phyloP scores from a whole-genome alignment of 164 flowering plant species.

The Pachysandra terminalis region DNA sequence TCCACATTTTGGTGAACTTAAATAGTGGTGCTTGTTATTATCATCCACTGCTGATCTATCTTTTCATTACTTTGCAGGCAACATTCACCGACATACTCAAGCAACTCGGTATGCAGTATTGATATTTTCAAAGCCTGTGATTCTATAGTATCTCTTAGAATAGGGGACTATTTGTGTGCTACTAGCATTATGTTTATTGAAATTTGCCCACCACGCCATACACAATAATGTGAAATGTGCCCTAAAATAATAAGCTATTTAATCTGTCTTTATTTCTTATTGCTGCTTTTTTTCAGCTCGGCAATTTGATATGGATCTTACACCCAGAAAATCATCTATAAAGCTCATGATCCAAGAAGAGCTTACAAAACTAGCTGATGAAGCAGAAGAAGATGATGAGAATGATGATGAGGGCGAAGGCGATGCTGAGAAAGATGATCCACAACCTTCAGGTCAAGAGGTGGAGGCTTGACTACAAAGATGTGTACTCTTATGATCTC shows the following conservation, averaged over 20 bases:
- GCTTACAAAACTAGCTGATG: conserved; percentile 84
- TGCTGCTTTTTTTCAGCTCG: conserved; percentile 38
- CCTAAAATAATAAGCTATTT: not conserved
- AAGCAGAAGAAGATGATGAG: conserved; percentile 66
- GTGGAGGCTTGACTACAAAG: not conserved
- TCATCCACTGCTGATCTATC: not conserved
- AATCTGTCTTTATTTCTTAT: not conserved
- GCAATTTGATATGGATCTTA: conserved; percentile 60
- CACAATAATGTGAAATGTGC: not conserved
- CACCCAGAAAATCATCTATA: conserved; percentile 60
- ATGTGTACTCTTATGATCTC: not conserved
- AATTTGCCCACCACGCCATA: not conserved
- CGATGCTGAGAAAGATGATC: conserved; percentile 3
- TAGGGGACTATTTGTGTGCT: not conserved
- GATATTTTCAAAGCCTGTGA: not conserved
- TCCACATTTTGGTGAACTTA: no score
- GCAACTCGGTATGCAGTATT: conserved; percentile 52
- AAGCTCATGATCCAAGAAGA: conserved; percentile 86
- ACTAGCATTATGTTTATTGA: not conserved
- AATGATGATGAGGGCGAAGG: conserved; percentile 14
- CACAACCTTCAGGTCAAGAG: conserved; percentile 1
- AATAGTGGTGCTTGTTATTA: not conserved
- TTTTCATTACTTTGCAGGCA: conserved; percentile 45
- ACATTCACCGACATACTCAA: conserved; percentile 84
- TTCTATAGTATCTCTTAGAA: not conserved